These are phyloP conservation scores for Berberis thunbergii DNA, from an alignment of 164 flowering plant genomes.

Conservation along the genomic window DNA sequence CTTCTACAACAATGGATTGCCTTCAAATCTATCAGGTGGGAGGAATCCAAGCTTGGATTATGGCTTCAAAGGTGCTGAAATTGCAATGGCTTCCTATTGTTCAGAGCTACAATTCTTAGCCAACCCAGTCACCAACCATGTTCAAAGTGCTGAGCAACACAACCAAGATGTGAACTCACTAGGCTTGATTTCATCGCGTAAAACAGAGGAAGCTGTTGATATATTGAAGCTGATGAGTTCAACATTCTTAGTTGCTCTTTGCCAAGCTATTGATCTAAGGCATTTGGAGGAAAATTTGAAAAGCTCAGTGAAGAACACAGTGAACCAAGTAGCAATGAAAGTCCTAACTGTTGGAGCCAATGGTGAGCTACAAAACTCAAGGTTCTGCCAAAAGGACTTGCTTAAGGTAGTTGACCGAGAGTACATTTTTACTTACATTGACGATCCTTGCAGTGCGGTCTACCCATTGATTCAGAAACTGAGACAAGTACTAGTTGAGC, in stretches of 20 bases:
- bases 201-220: constrained; percentile 51
- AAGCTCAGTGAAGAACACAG: constrained; percentile 40
- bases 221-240: constrained; percentile 54
- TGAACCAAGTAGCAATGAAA: constrained; percentile 42
- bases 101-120: constrained; percentile 62
- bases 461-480: constrained; percentile 58
- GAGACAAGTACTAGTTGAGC: constrained; percentile 46
- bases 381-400: constrained; percentile 53
- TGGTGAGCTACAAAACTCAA: constrained; percentile 55
- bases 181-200: constrained; percentile 50
- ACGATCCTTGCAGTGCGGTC: constrained; percentile 45
- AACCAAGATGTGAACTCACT: constrained; percentile 65
- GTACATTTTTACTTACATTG: constrained; percentile 36
- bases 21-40: constrained; percentile 54
- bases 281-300: constrained; percentile 56
- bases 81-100: constrained; percentile 56
- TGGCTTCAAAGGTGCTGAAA: constrained; percentile 53
- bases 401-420: constrained; percentile 49
- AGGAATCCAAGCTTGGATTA: constrained; percentile 66
- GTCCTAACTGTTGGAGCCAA: constrained; percentile 33
- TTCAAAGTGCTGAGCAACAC: constrained; percentile 64
- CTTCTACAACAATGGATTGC: constrained; percentile 58
- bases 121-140: constrained; percentile 62
- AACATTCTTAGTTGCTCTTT: constrained; percentile 43
- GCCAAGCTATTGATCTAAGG: constrained; percentile 58